Evolutionary conservation across 129 eudicot genomes (phyloP), one percentile per base, ranked within the genome.

Genomic region (Mikania micrantha): DNA sequence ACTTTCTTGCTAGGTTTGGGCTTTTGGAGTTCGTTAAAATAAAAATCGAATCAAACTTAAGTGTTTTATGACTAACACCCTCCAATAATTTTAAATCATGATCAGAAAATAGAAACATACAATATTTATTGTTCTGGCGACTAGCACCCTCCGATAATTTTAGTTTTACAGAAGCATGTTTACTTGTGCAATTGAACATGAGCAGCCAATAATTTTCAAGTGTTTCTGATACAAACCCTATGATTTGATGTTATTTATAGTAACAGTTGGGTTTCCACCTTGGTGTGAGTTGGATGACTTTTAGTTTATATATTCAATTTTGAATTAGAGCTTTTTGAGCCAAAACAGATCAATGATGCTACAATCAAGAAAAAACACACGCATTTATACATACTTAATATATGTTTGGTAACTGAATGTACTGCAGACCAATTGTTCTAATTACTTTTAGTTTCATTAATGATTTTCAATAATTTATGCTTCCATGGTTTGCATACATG

Each of bases 161-260:
- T 5, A 7, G 1, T n/a, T 52, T 39, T 70, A 6, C 44, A 16
- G 10, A 27, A 40, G 4, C 22, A 19, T 70, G 57, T 49, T 40
- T 57, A 40, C 29, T 10, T 70, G 32, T 70, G 31, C 52, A 10
- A 38, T 31, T 3, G 0, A 54, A 69, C 74, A 38, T 24, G 41
- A 70, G 15, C 38, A n/a, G 45, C 42, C 74, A 53, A 52, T 9
- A 52, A 5, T 20, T 20, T 16, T 54, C 56, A 40, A 4, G 7
- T 29, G 57, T 40, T 38, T 39, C 19, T 70, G 66, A 29, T 38
- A 56, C 2, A 69, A 69, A 21, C 60, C 60, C 12, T 67, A 60
- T 67, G 29, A 49, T 19, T 20, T 22, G 48, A 32, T 34, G 22
- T 20, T 35, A 32, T 31, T 16, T 50, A 50, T 48, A 49, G 21